Conservation (phyloP, 257 asterid species). For the Solanum gracilifrons region DNA sequence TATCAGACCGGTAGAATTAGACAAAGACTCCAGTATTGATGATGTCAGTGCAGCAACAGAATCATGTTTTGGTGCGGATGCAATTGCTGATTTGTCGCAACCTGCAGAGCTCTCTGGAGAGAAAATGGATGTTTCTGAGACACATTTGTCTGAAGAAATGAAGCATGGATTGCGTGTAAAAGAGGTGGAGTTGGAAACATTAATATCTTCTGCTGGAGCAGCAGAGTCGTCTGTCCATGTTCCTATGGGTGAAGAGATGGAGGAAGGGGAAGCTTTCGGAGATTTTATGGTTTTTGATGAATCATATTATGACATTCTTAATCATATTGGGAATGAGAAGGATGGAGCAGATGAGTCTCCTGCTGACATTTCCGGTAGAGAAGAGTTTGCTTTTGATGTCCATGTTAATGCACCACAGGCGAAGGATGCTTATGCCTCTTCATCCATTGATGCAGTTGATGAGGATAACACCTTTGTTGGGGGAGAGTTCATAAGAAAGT, state of each 20-base stretch:
- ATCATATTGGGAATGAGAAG: conserved; percentile 20
- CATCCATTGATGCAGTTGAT: conserved; percentile 4
- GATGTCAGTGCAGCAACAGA: conserved; percentile 37
- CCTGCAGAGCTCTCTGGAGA: conserved; percentile 13
- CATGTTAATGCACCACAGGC: conserved; percentile 7
- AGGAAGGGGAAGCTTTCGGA: conserved; percentile 75
- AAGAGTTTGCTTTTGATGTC: conserved; percentile 10
- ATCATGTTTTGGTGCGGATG: conserved; percentile 31
- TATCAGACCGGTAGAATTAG: conserved; percentile 12
- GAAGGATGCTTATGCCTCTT: conserved; percentile 11
- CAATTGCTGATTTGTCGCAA: conserved; percentile 23
- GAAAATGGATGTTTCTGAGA: conserved; percentile 12
- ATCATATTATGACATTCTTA: conserved; percentile 26
- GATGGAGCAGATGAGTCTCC: conserved; percentile 13
- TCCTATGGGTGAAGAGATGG: conserved; percentile 36
- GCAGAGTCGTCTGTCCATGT: conserved; percentile 18
- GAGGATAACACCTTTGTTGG: conserved; percentile 10
- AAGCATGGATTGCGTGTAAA: conserved; percentile 50
- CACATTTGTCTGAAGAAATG: conserved; percentile 16
- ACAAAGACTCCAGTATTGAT: conserved; percentile 10
- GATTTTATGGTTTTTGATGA: conserved; percentile 27
- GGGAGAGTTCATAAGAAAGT: conserved; percentile 12
- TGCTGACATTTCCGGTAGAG: conserved; percentile 13
- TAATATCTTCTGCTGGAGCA: conserved; percentile 28
- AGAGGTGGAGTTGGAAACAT: conserved; percentile 65